phyloP scores from a whole-genome alignment of 75 land plant genomes.

The Pinus tabuliformis region DNA sequence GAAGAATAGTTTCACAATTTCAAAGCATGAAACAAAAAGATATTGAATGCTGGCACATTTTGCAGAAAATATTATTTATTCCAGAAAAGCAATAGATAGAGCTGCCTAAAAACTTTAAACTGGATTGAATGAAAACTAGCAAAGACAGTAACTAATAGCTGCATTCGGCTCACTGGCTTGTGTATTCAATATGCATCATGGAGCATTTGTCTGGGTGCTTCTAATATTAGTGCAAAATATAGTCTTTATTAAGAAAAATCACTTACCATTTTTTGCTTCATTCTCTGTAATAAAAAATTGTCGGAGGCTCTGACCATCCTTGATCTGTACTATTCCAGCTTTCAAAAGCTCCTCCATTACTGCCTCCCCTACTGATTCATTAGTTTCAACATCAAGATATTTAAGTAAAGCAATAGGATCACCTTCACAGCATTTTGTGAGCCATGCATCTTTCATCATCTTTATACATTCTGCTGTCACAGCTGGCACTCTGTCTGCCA shows the following conservation, averaged over 20 bases:
- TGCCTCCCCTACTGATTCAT: conserved; percentile 83
- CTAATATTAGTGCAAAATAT: background rate
- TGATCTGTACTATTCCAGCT: conserved; percentile 40
- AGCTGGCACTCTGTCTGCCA: conserved; percentile 69
- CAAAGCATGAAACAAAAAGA: too few relatives aligned
- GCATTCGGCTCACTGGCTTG: background rate
- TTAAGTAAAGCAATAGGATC: conserved; percentile 65
- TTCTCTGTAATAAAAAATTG: conserved; percentile 27
- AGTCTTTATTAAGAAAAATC: background rate
- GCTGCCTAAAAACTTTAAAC: background rate
- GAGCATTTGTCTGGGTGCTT: background rate
- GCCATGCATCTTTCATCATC: conserved; percentile 86
- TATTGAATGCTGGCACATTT: too few relatives aligned
- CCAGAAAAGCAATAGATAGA: background rate
- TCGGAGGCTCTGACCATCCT: conserved; percentile 57
- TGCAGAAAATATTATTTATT: too few relatives aligned
- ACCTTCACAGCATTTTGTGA: conserved; percentile 68
- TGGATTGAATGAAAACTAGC: background rate
- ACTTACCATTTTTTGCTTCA: conserved; percentile 38
- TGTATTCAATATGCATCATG: background rate
- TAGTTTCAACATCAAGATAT: conserved; percentile 95
- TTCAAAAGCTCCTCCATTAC: conserved; percentile 70
- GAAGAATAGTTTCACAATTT: too few relatives aligned
- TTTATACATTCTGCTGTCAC: conserved; percentile 81
- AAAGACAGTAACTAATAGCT: background rate